Base-by-base conservation (phyloP, 2,329 filamentous ascomycete genomes). In the Aphanoascus verrucosus region DNA sequence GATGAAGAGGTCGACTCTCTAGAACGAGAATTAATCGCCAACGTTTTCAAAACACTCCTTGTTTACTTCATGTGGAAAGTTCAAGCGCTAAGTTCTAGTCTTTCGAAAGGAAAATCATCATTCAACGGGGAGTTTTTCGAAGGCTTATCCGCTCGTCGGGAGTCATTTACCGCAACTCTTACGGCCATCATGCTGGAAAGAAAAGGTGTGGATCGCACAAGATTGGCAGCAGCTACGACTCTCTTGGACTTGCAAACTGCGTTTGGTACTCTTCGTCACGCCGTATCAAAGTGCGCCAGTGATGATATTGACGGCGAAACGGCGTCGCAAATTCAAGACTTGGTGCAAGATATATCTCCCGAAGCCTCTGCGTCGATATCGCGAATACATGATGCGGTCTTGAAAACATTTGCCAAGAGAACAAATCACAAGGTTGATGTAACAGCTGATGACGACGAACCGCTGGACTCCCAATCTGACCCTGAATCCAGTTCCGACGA, bases 21-120 rank as follows among this genome's bases (percentile, higher is more conserved):
- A 11, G 91, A 97, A 67, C 86, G 93, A 60, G 83, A 87, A 58
- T 75, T 93, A 42, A 83, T 88, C 5, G 76, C 81, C 1, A 85
- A 84, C 61, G 84, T 88, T 31, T 85, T 94, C 62, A 85, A 86
- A 59, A 78, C 83, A 1, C 77, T 85, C 49, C 77, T 89, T 45
- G 88, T 94, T 70, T 97, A 96, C 71, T 94, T 96, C 65, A 88
- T 94, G 82, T 98, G 93, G 93, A 91, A 93, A 65, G 79, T 85
- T 19, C 79, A 81, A 51, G 74, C 77, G 50, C 63, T 88, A 56
- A 74, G 76, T 57, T 73, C 76, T 52, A 68, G 77, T 14, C 67
- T 87, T 35, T 71, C 75, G 14, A 62, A 69, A 8, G 74, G 76
- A 23, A 77, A 81, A 42, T 69, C 77, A 19, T 72, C 73, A 1